Base-by-base conservation (phyloP, 1,284 basidiomycete species). In the Trametes sp. region DNA sequence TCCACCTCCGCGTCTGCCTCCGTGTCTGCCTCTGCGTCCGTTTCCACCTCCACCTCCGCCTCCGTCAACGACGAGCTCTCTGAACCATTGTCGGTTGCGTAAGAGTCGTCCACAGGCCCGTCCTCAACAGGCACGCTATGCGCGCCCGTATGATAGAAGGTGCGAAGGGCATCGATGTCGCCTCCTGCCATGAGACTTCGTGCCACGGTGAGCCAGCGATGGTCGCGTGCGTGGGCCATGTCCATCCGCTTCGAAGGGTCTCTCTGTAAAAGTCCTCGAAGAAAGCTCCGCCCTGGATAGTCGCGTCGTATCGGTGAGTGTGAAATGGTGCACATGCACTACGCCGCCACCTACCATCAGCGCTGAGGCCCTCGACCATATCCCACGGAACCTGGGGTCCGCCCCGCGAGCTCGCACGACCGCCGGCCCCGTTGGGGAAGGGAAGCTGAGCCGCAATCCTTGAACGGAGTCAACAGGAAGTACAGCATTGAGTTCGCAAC, bases 241-340 rank as follows among this genome's bases (percentile, higher is more conserved):
- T 84, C 82, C 81, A 92, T 84, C 29, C 91, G 84, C n/a, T 73
- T 64, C 0, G 64, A 58, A 0, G 90, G 89, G 59, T 87, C 79
- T 10, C 8, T 16, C 14, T 38, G 36, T 10, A 38, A 14, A 38
- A 38, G 49, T 77, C 75, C 28, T 83, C 80, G 13, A 90, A 77
- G 2, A 89, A 38, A 38, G 75, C 0, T 75, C 66, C 4, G 66
- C 61, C 50, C 88, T 79, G 67, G 88, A 6, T 14, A 88, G 61
- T 84, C 78, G 42, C 65, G 59, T 3, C 62, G 69, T 61, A 50
- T 13, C 6, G 6, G 24, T 19, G 9, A 8, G 13, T n/a, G 21
- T 14, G 23, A 2, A n/a, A n/a, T n/a, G n/a, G n/a, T n/a, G n/a
- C n/a, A n/a, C n/a, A n/a, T n/a, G n/a, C n/a, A n/a, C n/a, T 4